These are phyloP conservation scores for Leccinum griseonigrum DNA, from an alignment of 1,284 basidiomycete species.

Conservation along the genomic window DNA sequence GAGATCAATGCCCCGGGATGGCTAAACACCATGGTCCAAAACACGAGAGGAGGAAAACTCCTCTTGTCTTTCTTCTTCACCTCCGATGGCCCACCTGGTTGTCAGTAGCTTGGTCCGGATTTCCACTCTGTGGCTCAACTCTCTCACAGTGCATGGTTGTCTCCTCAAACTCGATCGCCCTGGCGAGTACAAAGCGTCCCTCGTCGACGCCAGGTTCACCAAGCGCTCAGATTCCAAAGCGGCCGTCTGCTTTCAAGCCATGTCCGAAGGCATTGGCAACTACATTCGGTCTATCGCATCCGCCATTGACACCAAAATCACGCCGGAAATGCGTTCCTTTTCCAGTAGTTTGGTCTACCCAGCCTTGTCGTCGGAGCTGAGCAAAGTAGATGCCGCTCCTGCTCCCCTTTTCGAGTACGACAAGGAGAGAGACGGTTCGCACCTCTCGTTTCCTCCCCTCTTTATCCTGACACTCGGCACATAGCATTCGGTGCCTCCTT, in stretches of 20 bases:
- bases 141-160: constrained; percentile 53
- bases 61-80: constrained; percentile 45
- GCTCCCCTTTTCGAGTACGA: constrained; percentile 40
- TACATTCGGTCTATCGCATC: constrained; percentile 48
- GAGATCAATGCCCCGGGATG: constrained; percentile 54
- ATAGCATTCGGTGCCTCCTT: constrained; percentile 56
- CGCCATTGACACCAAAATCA: constrained; percentile 43
- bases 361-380: constrained; percentile 42
- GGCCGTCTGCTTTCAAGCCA: constrained; percentile 59
- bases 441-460: background rate
- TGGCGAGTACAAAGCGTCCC: constrained; percentile 47
- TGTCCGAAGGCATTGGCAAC: constrained; percentile 56
- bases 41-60: constrained; percentile 47
- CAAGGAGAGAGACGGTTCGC: constrained; percentile 48
- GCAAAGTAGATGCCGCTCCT: constrained; percentile 39
- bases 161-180: constrained; percentile 55
- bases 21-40: constrained; percentile 52
- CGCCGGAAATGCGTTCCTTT: constrained; percentile 40
- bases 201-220: constrained; percentile 56
- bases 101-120: constrained; percentile 34
- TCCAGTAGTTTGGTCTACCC: constrained; percentile 45
- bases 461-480: background rate
- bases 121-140: constrained; percentile 7
- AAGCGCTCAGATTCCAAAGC: constrained; percentile 61
- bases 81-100: constrained; percentile 37